Evolutionary conservation across 202 grass and related monocot species (phyloP), one percentile per base, ranked within the genome.

Genomic region (Carex arenaria): DNA sequence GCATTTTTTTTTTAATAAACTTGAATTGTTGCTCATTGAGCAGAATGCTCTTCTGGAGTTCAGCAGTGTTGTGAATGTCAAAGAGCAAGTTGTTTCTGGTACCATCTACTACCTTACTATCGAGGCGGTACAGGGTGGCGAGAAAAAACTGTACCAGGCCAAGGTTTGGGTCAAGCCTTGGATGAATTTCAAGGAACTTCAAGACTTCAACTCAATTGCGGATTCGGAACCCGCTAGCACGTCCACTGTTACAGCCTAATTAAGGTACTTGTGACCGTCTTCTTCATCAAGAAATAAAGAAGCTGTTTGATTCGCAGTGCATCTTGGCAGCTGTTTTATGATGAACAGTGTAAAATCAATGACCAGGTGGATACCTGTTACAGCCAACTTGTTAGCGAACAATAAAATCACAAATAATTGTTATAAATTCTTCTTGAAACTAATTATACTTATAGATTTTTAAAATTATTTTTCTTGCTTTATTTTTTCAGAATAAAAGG

Each of bases 151-250:
- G 26, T 82, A 82, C 36, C 61, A 82, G 40, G 79, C 79, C 14
- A 82, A 64, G 60, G 60, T 82, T 67, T 82, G 60, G 79, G 79
- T 82, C 79, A 82, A 82, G 61, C 79, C 79, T 67, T 82, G 79
- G 79, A 51, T 82, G 30, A 52, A 82, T 11, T 97, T 92, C 19
- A 97, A 97, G 84, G 64, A 92, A 82, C 83, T 97, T 59, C 19
- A 86, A 75, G 93, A 93, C 38, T 97, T 97, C 85, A 93, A 91
- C 74, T 78, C 77, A 53, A 67, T 64, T 23, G 82, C 60, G 12
- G 72, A 45, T 5, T 8, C 40, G 57, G 53, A 78, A 19, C 47
- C 53, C 2, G 45, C 80, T 66, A 83, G 26, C 2, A 66, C 73
- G 4, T 53, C 51, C 15, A 77, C 73, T 57, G 30, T 15, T 15